Percentiles rank a stretch among this genome's conserved stretches.
Evolutionary conservation across 2,329 filamentous ascomycete genomes (phyloP).

Genomic region (Calonectria multiphialidica): DNA sequence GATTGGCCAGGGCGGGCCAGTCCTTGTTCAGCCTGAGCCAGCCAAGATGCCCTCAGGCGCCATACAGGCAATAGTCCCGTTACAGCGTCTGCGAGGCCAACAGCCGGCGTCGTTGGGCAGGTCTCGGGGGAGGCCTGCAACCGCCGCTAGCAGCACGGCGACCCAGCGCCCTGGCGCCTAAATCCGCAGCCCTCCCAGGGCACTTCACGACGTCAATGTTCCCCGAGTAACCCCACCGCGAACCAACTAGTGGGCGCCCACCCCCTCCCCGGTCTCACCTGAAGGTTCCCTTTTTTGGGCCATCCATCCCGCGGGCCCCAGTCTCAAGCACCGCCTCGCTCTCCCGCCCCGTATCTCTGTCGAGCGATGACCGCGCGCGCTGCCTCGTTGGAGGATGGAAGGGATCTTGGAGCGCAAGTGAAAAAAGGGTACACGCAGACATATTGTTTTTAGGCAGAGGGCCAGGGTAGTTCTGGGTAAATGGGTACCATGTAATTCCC

Average conservation of each 20-base stretch:
- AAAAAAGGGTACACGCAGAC: neutral
- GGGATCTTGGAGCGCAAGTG: neutral
- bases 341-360: slow-evolving; percentile 12
- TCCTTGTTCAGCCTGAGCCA: slow-evolving; percentile 4
- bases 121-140: slow-evolving; percentile 5
- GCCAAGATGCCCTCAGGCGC: slow-evolving; percentile 11
- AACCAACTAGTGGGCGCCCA: neutral
- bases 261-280: slow-evolving; percentile 6
- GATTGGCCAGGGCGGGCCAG: slow-evolving; percentile 6
- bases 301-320: neutral
- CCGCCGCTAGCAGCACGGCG: neutral
- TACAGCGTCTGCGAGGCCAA: slow-evolving; percentile 5
- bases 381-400: neutral
- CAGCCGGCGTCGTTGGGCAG: neutral
- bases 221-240: slow-evolving; percentile 4
- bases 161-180: slow-evolving; percentile 7
- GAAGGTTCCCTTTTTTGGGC: slow-evolving; percentile 6
- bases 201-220: neutral
- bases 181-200: neutral
- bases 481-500: neutral
- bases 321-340: slow-evolving; percentile 15
- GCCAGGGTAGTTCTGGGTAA: neutral
- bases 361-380: neutral
- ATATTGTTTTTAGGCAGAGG: neutral
- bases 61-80: slow-evolving; percentile 9